phyloP scores from a whole-genome alignment of 1,139 yeast genomes.

The Lodderomyces elongisporus region DNA sequence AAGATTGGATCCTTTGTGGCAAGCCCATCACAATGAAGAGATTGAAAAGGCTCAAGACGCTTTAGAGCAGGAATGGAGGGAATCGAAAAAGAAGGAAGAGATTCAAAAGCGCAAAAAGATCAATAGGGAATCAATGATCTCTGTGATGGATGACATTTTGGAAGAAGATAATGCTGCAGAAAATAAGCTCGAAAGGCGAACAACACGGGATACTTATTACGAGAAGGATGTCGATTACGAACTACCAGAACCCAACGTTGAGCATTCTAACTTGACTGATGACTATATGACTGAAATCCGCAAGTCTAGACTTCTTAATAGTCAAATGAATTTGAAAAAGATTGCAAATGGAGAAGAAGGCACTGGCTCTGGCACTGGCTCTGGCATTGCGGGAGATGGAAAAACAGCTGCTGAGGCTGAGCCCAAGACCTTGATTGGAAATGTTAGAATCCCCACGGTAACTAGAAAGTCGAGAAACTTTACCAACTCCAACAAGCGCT shows the following conservation, averaged over 20 bases:
- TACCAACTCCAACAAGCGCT: slow-evolving; percentile 58
- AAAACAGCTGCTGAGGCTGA: slow-evolving; percentile 5
- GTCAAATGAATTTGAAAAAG: slow-evolving; percentile 33
- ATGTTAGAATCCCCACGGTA: slow-evolving; percentile 63
- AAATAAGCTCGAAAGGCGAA: slow-evolving; percentile 11
- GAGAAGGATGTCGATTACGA: slow-evolving; percentile 21
- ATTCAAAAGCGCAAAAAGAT: slow-evolving; percentile 15
- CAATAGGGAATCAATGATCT: slow-evolving; percentile 39
- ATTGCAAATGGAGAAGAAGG: not conserved
- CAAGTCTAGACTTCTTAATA: slow-evolving; percentile 40
- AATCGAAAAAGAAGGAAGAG: slow-evolving; percentile 7
- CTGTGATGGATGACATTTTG: slow-evolving; percentile 24
- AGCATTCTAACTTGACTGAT: slow-evolving; percentile 36
- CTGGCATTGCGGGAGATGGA: slow-evolving; percentile 19
- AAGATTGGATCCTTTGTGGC: slow-evolving; percentile 61
- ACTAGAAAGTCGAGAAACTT: slow-evolving; percentile 63
- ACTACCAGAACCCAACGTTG: slow-evolving; percentile 37
- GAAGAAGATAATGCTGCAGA: slow-evolving; percentile 9
- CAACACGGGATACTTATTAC: slow-evolving; percentile 20
- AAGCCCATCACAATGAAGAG: slow-evolving; percentile 45
- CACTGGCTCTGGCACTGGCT: not conserved
- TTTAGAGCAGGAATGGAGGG: slow-evolving; percentile 32
- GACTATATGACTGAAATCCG: slow-evolving; percentile 44
- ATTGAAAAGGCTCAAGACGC: slow-evolving; percentile 43
- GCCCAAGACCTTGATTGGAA: slow-evolving; percentile 45